Percentiles rank a stretch among this genome's conserved stretches.
These are phyloP conservation scores for Wakefieldia striispora DNA, from an alignment of 768 basidiomycete genomes.

Conservation along the genomic window DNA sequence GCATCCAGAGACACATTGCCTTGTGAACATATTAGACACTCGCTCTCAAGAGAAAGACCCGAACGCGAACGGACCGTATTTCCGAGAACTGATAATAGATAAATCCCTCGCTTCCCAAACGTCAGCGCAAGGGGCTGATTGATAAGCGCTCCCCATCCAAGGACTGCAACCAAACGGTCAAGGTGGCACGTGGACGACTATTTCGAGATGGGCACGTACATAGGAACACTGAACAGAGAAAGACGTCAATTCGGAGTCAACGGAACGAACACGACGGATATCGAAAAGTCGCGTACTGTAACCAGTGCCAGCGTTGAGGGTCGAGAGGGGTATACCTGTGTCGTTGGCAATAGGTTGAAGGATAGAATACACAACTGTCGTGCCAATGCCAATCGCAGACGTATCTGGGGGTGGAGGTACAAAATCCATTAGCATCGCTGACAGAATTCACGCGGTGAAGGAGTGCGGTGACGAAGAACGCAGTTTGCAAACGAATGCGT, in stretches of 20 bases:
- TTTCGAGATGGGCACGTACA: constrained; percentile 1
- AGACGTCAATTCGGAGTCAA: background rate
- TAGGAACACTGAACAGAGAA: constrained; percentile 11
- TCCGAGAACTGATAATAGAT: constrained; percentile 17
- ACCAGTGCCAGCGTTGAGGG: constrained; percentile 18
- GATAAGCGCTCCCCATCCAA: constrained; percentile 19
- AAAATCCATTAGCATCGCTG: background rate
- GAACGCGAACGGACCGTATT: constrained; percentile 12
- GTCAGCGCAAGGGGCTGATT: constrained; percentile 20
- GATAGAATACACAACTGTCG: constrained; percentile 17
- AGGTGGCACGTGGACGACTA: background rate
- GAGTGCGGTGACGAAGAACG: no score
- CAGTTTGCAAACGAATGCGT: background rate
- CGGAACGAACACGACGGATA: no score
- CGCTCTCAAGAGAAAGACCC: background rate
- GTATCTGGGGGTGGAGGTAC: constrained; percentile 14
- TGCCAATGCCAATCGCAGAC: constrained; percentile 16
- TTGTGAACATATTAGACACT: background rate
- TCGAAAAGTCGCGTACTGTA: constrained; percentile 8
- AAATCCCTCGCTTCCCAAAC: constrained; percentile 19
- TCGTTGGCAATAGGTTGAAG: constrained; percentile 17
- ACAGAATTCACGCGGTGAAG: no score
- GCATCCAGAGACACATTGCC: constrained; percentile 19
- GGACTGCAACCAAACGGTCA: constrained; percentile 6
- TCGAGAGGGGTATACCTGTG: constrained; percentile 19